Evolutionary conservation across 2,329 filamentous ascomycete genomes (phyloP), one percentile per base, ranked within the genome.

Genomic region (Epichloe scottii): DNA sequence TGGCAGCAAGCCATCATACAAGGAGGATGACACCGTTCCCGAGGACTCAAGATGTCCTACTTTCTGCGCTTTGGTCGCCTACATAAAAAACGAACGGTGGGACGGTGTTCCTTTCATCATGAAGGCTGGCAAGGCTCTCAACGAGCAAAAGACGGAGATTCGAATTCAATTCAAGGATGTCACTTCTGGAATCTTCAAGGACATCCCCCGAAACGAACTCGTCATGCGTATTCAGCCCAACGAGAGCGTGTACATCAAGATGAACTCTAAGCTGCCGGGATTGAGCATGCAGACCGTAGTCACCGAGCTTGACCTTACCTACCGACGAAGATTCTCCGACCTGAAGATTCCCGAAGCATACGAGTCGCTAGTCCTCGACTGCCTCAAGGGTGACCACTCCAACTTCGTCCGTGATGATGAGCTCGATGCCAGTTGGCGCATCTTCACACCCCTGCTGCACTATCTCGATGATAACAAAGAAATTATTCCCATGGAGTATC

Each of bases 81-180:
- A 94, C 74, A 97, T 98, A 73, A 97, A 97, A 81, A 98, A 98
- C 70, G 93, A 98, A 81, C 80, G 93, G 61, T 98, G 93, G 93
- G 94, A 98, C 60, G 94, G 93, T 52, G 93, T 98, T 49, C 93
- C 93, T 48, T 98, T 98, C 77, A 98, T 98, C 71, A 80, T 98
- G 75, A 98, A 98, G 84, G 93, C 93, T 44, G 93, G 93, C 62
- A 98, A 98, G 77, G 90, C 93, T 43, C 77, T 98, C 57, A 98
- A 98, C 70, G 93, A 98, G 79, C 93, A 98, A 70, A 98, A 98
- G 83, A 98, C 93, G 14, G 93, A 98, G 74, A 93, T 98, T 59
- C 86, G 93, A 64, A 95, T 98, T 62, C 93, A 98, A 70, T 98
- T 96, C 84, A 95, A 95, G 78, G 93, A 98, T 67, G 93, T 98